Percentiles rank a stretch among this genome's conserved stretches.
Conservation (phyloP, 192 early-diverging fungal genomes). For the Podila verticillata region DNA sequence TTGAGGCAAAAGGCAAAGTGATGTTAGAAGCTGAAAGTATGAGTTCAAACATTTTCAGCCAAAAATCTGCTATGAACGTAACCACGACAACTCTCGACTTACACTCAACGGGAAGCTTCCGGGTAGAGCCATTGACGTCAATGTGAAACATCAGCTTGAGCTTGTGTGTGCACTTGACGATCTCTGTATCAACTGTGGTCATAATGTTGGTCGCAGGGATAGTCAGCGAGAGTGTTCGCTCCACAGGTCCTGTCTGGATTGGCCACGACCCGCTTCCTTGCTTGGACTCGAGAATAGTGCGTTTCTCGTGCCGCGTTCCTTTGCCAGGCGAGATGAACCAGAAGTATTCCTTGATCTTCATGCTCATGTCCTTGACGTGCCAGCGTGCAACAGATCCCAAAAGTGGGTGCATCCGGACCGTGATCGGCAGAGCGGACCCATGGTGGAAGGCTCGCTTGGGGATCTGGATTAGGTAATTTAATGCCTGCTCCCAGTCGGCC, state of each 20-base stretch:
- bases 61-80: neutral
- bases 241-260: slow-evolving; percentile 30
- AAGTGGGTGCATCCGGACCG: slow-evolving; percentile 21
- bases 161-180: slow-evolving; percentile 41
- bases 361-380: slow-evolving; percentile 32
- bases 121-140: slow-evolving; percentile 27
- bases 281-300: slow-evolving; percentile 25
- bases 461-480: slow-evolving; percentile 40
- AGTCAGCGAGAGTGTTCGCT: slow-evolving; percentile 19
- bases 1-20: too few relatives aligned
- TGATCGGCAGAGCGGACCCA: slow-evolving; percentile 30
- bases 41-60: too few relatives aligned
- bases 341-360: slow-evolving; percentile 48
- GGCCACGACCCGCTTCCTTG: slow-evolving; percentile 36
- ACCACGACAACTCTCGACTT: neutral
- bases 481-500: slow-evolving; percentile 28
- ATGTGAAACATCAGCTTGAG: slow-evolving; percentile 33
- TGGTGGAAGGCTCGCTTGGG: slow-evolving; percentile 37
- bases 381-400: slow-evolving; percentile 15
- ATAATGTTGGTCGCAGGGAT: slow-evolving; percentile 28
- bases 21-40: too few relatives aligned
- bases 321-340: slow-evolving; percentile 45
- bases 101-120: slow-evolving; percentile 33
- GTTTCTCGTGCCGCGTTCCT: slow-evolving; percentile 24
- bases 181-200: slow-evolving; percentile 37